A percentile compares a stretch with the other conserved stretches of the same genome.
phyloP scores from a whole-genome alignment of 2,329 filamentous ascomycete genomes.

The Karstenula rhodostoma region DNA sequence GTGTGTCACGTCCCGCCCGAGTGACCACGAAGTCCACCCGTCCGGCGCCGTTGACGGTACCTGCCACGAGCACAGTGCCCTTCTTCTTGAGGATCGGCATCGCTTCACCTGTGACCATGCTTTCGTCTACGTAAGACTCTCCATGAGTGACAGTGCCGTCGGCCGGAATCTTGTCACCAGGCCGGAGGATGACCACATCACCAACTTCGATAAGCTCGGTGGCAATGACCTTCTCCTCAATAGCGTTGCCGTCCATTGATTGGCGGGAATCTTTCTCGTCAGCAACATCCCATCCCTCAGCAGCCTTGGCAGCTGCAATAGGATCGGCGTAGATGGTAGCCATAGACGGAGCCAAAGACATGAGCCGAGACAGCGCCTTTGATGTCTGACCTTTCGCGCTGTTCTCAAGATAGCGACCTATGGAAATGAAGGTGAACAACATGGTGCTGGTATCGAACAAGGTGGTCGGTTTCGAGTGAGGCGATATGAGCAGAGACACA shows the following conservation, averaged over 20 bases:
- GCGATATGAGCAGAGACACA: slow-evolving; percentile 76
- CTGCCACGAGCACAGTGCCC: slow-evolving; percentile 82
- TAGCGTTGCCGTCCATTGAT: slow-evolving; percentile 64
- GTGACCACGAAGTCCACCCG: slow-evolving; percentile 92
- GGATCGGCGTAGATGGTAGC: slow-evolving; percentile 95
- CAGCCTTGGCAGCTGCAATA: slow-evolving; percentile 89
- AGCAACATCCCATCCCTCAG: slow-evolving; percentile 74
- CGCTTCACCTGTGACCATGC: slow-evolving; percentile 97
- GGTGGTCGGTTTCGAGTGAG: slow-evolving; percentile 82
- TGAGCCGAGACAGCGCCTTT: slow-evolving; percentile 88
- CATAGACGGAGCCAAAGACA: slow-evolving; percentile 97
- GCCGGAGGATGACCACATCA: slow-evolving; percentile 90
- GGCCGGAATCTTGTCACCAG: slow-evolving; percentile 95
- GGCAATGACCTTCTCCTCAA: slow-evolving; percentile 86
- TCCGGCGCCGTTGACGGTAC: slow-evolving; percentile 93
- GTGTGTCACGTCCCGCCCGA: slow-evolving; percentile 90
- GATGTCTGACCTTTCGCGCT: slow-evolving; percentile 95
- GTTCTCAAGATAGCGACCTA: slow-evolving; percentile 93
- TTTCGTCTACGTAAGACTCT: slow-evolving; percentile 94
- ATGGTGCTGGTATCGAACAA: slow-evolving; percentile 98
- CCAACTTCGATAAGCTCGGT: slow-evolving; percentile 94
- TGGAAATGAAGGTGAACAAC: slow-evolving; percentile 93
- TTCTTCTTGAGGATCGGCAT: slow-evolving; percentile 92
- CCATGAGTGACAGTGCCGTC: slow-evolving; percentile 88
- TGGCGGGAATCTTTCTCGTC: slow-evolving; percentile 55